Conservation (phyloP, 768 basidiomycete genomes). For the Roridomyces roridus region DNA sequence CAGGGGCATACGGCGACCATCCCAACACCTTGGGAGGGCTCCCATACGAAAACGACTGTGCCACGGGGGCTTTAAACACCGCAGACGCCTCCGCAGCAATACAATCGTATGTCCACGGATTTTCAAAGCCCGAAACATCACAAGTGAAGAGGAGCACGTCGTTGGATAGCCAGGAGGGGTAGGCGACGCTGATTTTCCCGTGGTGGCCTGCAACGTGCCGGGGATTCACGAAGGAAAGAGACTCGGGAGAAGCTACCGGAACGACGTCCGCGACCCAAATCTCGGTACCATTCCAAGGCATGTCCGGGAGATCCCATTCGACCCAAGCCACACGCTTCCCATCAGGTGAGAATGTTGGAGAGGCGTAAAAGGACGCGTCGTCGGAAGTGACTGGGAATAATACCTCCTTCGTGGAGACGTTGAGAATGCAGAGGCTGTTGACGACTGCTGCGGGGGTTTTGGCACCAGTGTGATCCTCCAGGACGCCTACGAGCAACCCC, state of each 20-base stretch:
- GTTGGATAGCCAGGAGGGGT: conserved; percentile 66
- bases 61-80: conserved; percentile 48
- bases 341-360: conserved; percentile 57
- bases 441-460: conserved; percentile 52
- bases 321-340: conserved; percentile 59
- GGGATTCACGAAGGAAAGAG: conserved; percentile 40
- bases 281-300: conserved; percentile 70
- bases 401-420: conserved; percentile 50
- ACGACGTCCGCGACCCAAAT: conserved; percentile 59
- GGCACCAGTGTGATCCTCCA: conserved; percentile 74
- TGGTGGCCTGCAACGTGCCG: conserved; percentile 57
- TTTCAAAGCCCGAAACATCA: conserved; percentile 70
- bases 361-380: conserved; percentile 76
- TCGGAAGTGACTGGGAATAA: conserved; percentile 55
- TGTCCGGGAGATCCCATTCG: conserved; percentile 64
- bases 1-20: conserved; percentile 49
- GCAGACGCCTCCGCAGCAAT: conserved; percentile 38
- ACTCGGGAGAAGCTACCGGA: conserved; percentile 23
- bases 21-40: conserved; percentile 61
- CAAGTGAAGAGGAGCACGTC: conserved; percentile 66
- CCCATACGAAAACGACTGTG: conserved; percentile 57
- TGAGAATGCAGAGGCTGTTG: conserved; percentile 64
- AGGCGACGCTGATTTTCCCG: conserved; percentile 56
- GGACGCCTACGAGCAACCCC: conserved; percentile 62
- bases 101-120: conserved; percentile 65